Evolutionary conservation across 1,284 basidiomycete genomes (phyloP).

Genomic region (Puccinia novopanici): DNA sequence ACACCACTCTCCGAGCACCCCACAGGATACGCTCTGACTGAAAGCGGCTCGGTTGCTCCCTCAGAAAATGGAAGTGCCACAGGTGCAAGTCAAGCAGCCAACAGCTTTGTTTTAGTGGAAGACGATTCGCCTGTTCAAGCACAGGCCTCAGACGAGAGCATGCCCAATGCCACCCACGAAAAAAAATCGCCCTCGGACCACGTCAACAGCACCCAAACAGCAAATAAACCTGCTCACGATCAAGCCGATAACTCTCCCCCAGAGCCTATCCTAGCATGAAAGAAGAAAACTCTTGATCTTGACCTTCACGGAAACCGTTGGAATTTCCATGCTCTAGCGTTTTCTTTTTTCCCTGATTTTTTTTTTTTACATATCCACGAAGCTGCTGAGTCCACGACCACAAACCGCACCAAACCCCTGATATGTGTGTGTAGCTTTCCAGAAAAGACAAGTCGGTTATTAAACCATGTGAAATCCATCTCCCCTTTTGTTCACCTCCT

Average conservation of each 20-base stretch:
- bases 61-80: slow-evolving; percentile 47
- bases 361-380: not conserved
- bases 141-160: not conserved
- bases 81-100: slow-evolving; percentile 42
- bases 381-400: not conserved
- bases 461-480: not conserved
- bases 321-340: not conserved
- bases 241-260: not conserved
- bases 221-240: not conserved
- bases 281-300: not conserved
- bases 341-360: not conserved
- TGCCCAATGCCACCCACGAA: not conserved
- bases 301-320: not conserved
- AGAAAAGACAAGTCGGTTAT: not conserved
- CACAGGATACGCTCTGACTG: not conserved
- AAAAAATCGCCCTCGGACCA: not conserved
- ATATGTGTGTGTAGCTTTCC: not conserved
- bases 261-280: not conserved
- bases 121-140: slow-evolving; percentile 10
- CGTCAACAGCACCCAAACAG: not conserved
- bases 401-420: not conserved
- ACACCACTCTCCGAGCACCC: not conserved
- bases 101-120: slow-evolving; percentile 45
- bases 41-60: not conserved
- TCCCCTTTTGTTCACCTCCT: not conserved